Evolutionary conservation across 306 rosid genomes (phyloP).

Genomic region (Lathyrus sativus): DNA sequence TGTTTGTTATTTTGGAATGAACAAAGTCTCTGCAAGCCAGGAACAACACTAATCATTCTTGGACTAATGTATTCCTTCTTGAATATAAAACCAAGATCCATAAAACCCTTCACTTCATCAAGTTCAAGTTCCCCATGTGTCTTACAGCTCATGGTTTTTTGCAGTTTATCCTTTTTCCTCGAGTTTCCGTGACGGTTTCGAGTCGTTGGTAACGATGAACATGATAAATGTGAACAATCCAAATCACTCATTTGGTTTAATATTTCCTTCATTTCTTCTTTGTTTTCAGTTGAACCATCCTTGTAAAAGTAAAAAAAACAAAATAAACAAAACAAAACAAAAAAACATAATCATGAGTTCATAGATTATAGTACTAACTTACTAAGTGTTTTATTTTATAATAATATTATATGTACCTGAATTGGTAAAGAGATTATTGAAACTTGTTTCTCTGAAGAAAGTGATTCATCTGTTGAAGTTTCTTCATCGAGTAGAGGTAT

Average conservation of each 20-base stretch:
- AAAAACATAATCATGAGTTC: not conserved
- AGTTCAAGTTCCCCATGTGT: conserved; percentile 74
- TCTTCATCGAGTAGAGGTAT: conserved; percentile 44
- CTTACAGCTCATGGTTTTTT: conserved; percentile 68
- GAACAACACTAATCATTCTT: conserved; percentile 65
- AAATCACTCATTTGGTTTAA: conserved; percentile 32
- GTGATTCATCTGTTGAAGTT: conserved; percentile 47
- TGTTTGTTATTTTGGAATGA: not conserved
- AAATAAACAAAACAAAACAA: not conserved
- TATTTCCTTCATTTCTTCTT: conserved; percentile 40
- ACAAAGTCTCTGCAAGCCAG: conserved; percentile 72
- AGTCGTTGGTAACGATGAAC: conserved; percentile 49
- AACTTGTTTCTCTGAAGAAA: conserved; percentile 33
- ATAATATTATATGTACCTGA: conserved; percentile 44
- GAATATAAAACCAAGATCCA: conserved; percentile 82
- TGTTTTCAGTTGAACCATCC: conserved; percentile 41
- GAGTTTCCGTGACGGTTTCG: conserved; percentile 26
- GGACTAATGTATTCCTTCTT: conserved; percentile 57
- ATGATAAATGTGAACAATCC: conserved; percentile 48
- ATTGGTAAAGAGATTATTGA: conserved; percentile 39
- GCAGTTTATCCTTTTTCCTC: conserved; percentile 37
- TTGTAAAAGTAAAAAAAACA: conserved; percentile 14
- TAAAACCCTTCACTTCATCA: conserved; percentile 84
- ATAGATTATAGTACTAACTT: not conserved
- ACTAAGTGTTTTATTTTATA: not conserved